A percentile compares a stretch with the other conserved stretches of the same genome.
Conservation (phyloP, 768 basidiomycete species). For the Boletus rubropictus region DNA sequence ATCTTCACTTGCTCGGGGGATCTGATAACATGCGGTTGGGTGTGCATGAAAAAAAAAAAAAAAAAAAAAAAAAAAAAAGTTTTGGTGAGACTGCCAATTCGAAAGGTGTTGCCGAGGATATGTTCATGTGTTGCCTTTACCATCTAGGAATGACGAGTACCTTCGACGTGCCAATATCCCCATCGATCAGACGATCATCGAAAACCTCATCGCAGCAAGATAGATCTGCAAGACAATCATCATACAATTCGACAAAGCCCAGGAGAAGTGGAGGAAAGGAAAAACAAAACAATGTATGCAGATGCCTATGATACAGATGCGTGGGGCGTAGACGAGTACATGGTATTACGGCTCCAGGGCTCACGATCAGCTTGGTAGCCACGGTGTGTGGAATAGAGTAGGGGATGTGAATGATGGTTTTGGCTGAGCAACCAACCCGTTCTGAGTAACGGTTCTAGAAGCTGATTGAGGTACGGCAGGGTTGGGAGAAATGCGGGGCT, state of each 20-base stretch:
- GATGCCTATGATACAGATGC: constrained; percentile 30
- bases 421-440: constrained; percentile 10
- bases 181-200: constrained; percentile 36
- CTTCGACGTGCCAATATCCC: constrained; percentile 38
- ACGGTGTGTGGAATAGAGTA: constrained; percentile 18
- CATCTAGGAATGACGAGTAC: constrained; percentile 48
- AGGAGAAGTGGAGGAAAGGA: not conserved
- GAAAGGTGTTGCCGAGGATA: not conserved
- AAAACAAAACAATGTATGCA: constrained; percentile 13
- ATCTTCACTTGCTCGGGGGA: no score
- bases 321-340: constrained; percentile 4
- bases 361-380: constrained; percentile 18
- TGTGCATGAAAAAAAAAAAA: no score
- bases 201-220: constrained; percentile 31
- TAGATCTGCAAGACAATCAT: constrained; percentile 2
- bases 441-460: constrained; percentile 14
- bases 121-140: not conserved
- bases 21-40: no score
- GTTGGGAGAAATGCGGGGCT: constrained; percentile 16
- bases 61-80: constrained; percentile 27
- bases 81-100: constrained; percentile 37
- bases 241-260: constrained; percentile 9
- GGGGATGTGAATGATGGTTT: constrained; percentile 22
- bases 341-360: not conserved
- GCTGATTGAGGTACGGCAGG: constrained; percentile 3